Conservation (phyloP, 1,284 basidiomycete genomes). For the Cerrena zonata region DNA sequence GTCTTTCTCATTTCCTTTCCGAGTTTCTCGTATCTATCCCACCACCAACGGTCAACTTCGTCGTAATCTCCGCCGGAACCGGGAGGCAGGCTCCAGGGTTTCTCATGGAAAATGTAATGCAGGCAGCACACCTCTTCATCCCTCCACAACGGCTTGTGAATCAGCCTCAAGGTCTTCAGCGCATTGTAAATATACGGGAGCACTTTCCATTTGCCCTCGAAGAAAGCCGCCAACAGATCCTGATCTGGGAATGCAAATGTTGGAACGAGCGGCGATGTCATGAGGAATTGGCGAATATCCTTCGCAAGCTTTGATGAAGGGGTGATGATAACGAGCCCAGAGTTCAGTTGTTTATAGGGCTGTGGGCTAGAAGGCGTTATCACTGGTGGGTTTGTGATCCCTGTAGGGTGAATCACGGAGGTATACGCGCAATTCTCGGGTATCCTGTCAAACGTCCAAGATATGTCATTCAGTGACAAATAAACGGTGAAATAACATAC, state of each 20-base stretch:
- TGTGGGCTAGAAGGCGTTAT: conserved; percentile 53
- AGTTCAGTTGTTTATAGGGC: conserved; percentile 79
- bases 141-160: conserved; percentile 70
- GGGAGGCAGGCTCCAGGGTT: conserved; percentile 59
- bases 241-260: conserved; percentile 87
- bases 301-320: conserved; percentile 59
- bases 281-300: conserved; percentile 55
- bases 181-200: conserved; percentile 84
- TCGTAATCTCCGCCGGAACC: conserved; percentile 37
- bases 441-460: conserved; percentile 48
- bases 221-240: conserved; percentile 81
- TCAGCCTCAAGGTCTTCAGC: conserved; percentile 67
- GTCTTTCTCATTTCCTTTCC: conserved; percentile 38
- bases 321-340: conserved; percentile 81
- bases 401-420: conserved; percentile 49
- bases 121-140: conserved; percentile 73
- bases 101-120: conserved; percentile 72
- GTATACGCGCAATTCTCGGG: conserved; percentile 86
- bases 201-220: conserved; percentile 69
- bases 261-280: conserved; percentile 62
- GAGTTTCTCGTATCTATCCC: conserved; percentile 58
- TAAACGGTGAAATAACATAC: conserved; percentile 44
- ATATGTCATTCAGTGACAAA: not conserved
- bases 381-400: conserved; percentile 40
- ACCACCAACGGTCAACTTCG: conserved; percentile 69